These are phyloP conservation scores for Chaetomium olivaceum DNA, from an alignment of 2,329 filamentous ascomycete species.

Conservation along the genomic window DNA sequence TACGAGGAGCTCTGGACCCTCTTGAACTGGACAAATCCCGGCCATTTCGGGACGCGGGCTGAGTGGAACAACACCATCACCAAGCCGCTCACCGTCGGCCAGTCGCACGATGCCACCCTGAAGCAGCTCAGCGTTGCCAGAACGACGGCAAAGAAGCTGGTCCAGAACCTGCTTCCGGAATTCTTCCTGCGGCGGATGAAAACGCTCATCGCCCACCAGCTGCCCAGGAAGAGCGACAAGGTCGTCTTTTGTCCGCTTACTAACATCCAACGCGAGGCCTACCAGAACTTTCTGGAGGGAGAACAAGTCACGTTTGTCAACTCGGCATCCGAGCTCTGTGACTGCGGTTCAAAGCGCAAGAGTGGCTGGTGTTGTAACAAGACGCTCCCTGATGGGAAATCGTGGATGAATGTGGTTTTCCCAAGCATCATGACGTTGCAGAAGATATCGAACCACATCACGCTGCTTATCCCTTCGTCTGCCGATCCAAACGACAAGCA, in stretches of 20 bases:
- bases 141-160: slow-evolving; percentile 79
- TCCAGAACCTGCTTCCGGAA: slow-evolving; percentile 80
- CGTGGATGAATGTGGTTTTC: slow-evolving; percentile 79
- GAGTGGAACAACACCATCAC: slow-evolving; percentile 81
- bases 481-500: slow-evolving; percentile 71
- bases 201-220: slow-evolving; percentile 82
- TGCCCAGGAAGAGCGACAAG: slow-evolving; percentile 91
- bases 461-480: slow-evolving; percentile 71
- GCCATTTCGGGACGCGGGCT: slow-evolving; percentile 60
- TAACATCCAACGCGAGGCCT: slow-evolving; percentile 75
- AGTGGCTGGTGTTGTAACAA: slow-evolving; percentile 79
- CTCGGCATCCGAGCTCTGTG: slow-evolving; percentile 65
- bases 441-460: slow-evolving; percentile 91
- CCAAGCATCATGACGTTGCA: slow-evolving; percentile 79
- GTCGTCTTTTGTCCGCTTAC: slow-evolving; percentile 95
- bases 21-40: slow-evolving; percentile 94
- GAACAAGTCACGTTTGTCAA: slow-evolving; percentile 70
- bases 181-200: slow-evolving; percentile 96
- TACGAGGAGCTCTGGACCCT: slow-evolving; percentile 97
- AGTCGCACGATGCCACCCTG: slow-evolving; percentile 87
- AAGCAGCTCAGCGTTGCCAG: slow-evolving; percentile 79
- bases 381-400: slow-evolving; percentile 56
- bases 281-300: slow-evolving; percentile 77
- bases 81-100: slow-evolving; percentile 78
- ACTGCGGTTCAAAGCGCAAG: slow-evolving; percentile 67